Conservation (phyloP, 768 basidiomycete species). For the Russula griseocarnosa region DNA sequence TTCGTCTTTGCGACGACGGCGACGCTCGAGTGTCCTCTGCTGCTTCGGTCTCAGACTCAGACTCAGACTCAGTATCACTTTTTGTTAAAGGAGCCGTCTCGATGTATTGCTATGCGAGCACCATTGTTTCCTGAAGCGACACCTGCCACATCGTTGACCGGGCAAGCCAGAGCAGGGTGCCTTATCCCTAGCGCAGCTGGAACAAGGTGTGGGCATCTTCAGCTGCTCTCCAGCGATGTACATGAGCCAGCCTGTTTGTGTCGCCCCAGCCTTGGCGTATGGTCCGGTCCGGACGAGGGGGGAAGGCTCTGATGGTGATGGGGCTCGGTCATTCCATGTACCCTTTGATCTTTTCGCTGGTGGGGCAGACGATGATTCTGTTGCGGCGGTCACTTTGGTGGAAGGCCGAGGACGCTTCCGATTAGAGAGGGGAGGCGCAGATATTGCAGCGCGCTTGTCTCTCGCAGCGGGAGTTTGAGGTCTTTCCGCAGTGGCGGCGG, state of each 20-base stretch:
- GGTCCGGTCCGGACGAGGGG: constrained; percentile 8
- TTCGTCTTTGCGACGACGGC: not conserved
- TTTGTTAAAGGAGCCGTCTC: not conserved
- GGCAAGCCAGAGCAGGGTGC: constrained; percentile 20
- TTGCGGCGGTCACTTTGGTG: not conserved
- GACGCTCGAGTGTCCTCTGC: not conserved
- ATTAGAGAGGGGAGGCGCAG: constrained; percentile 1
- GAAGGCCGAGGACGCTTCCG: constrained; percentile 8
- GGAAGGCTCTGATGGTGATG: not conserved
- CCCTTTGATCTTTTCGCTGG: constrained; percentile 9
- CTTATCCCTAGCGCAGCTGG: not conserved
- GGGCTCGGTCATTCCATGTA: not conserved
- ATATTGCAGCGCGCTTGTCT: not conserved
- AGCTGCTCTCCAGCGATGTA: constrained; percentile 12
- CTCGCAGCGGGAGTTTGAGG: not conserved
- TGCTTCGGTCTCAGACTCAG: not conserved
- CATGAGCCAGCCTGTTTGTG: constrained; percentile 20
- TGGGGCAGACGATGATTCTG: constrained; percentile 12
- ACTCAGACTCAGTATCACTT: not conserved
- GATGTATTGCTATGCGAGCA: constrained; percentile 6
- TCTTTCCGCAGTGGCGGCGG: too few relatives aligned
- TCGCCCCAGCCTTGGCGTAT: constrained; percentile 19
- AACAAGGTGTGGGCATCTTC: constrained; percentile 14
- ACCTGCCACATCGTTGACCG: constrained; percentile 21
- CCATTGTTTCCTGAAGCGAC: constrained; percentile 15